These are phyloP conservation scores for Plasmodium gonderi DNA, from an alignment of 169 alveolate species.

Conservation along the genomic window DNA sequence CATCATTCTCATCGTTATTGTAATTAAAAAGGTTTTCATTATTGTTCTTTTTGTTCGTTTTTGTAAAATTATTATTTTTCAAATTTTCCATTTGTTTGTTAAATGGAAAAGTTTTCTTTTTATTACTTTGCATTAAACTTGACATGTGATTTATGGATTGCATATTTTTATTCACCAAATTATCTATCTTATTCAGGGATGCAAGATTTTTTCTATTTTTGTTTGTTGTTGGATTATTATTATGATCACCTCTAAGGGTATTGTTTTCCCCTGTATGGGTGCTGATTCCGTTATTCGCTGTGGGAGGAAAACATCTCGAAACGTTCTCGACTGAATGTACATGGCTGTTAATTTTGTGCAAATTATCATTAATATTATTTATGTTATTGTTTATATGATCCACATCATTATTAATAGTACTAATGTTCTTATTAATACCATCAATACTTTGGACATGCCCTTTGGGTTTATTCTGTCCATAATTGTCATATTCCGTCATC, in stretches of 20 bases:
- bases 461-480: constrained; percentile 16
- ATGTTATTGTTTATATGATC: constrained; percentile 65
- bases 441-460: constrained; percentile 12
- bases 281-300: background rate
- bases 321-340: background rate
- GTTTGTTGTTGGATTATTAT: background rate
- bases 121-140: constrained; percentile 30
- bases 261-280: background rate
- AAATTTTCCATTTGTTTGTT: background rate
- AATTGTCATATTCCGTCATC: background rate
- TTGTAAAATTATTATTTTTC: background rate
- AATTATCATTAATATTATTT: constrained; percentile 35
- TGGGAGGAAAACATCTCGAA: background rate
- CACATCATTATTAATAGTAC: constrained; percentile 61
- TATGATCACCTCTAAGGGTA: background rate
- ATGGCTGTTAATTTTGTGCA: constrained; percentile 48
- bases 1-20: constrained; percentile 3
- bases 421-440: constrained; percentile 55
- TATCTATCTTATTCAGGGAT: constrained; percentile 43
- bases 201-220: constrained; percentile 7
- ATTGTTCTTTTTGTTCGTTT: background rate
- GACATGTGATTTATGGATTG: constrained; percentile 70
- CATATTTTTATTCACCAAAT: constrained; percentile 55
- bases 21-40: background rate
- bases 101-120: background rate